Base-by-base conservation (phyloP, 1,139 yeast species). In the Spencermartinsiella ligniputridi region DNA sequence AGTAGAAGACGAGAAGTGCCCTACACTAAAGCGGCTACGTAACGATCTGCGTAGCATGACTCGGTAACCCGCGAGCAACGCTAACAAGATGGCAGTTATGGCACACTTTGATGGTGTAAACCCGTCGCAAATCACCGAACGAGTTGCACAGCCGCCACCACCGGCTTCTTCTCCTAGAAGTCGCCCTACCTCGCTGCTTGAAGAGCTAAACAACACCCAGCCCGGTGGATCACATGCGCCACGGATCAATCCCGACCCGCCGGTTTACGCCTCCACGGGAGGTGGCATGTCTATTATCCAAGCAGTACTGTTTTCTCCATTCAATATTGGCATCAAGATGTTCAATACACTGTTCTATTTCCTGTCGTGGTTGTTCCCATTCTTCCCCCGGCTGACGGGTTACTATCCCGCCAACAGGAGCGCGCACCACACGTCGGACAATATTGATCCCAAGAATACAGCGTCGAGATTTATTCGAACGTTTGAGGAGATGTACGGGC, bases 391-490 rank as follows among this genome's bases (percentile, higher is more conserved):
- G 12, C 47, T 63, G 36, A 61, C 67, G 3, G 69, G 70, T 15
- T 58, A 63, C 45, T 61, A 63, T 47, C 64, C 68, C 2, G 63
- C 67, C 18, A 63, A 64, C 44, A 50, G 67, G 17, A 50, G 54
- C 19, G 60, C 63, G 6, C 49, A 52, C 20, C 58, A 71, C 3
- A 64, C 62, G 35, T 62, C 63, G 6, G 64, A 61, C 35, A 45
- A 51, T 11, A 57, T 64, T 33, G 69, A 71, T 48, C 71, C 75
- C 5, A 61, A 63, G 40, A 69, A 69, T 39, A 58, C 64, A 11
- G 74, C 77, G 2, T 56, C 67, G 22, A 53, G 68, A 39, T 70
- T 70, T 44, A 62, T 65, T 34, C 57, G 64, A 9, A 57, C 61
- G 22, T 70, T 73, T 48, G 71, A 71, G 51, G 70, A 68, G 37